Conservation (phyloP, 2,329 filamentous ascomycete genomes). For the Cladophialophora psammophila region DNA sequence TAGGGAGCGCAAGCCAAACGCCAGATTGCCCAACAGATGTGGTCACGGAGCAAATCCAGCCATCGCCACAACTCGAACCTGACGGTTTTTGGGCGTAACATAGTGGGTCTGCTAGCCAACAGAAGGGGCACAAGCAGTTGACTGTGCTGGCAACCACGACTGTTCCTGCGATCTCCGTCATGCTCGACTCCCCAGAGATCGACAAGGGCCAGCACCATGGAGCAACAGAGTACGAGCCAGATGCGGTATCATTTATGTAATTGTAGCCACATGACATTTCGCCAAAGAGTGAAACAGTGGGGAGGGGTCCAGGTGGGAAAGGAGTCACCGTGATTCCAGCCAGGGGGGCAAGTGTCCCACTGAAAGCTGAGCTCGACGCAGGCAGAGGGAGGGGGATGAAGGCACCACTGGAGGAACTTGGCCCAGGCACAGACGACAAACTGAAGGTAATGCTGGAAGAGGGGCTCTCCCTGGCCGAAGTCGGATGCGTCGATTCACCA, state of each 20-base stretch:
- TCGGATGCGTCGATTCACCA: not conserved
- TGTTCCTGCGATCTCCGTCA: not conserved
- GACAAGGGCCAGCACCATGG: conserved; percentile 15
- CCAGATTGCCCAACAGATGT: conserved; percentile 6
- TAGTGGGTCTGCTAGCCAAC: conserved; percentile 11
- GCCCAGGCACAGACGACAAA: not conserved
- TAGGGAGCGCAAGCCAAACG: conserved; percentile 5
- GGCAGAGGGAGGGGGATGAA: not conserved
- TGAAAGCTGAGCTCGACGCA: not conserved
- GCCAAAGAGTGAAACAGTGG: conserved; percentile 1
- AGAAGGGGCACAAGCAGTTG: conserved; percentile 14
- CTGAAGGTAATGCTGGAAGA: not conserved
- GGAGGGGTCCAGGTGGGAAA: not conserved
- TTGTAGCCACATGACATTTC: not conserved
- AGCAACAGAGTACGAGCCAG: not conserved
- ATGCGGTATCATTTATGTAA: not conserved
- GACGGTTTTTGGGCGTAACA: conserved; percentile 11
- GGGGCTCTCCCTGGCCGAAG: not conserved
- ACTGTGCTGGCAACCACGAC: conserved; percentile 6
- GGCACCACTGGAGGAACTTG: not conserved
- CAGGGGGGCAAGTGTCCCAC: not conserved
- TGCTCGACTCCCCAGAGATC: not conserved
- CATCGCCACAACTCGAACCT: conserved; percentile 17
- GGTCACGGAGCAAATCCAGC: conserved; percentile 21
- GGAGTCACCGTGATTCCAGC: conserved; percentile 3